A percentile compares a stretch with the other conserved stretches of the same genome.
phyloP scores from a whole-genome alignment of 2,329 filamentous ascomycete genomes.

The Penicillium janthinellum region DNA sequence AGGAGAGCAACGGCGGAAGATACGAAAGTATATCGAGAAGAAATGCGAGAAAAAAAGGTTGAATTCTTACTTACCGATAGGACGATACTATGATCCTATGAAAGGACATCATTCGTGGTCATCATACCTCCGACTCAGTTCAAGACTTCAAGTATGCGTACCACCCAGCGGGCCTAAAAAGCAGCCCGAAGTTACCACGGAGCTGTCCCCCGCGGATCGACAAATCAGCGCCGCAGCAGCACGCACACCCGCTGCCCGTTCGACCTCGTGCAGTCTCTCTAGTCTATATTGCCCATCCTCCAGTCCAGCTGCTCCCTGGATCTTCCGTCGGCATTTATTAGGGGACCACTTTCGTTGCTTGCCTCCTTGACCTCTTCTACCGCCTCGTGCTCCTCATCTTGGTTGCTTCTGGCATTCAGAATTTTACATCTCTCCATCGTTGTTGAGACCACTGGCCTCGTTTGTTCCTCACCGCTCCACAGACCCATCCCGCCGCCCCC shows the following conservation, averaged over 20 bases:
- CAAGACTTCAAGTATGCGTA: too few relatives aligned
- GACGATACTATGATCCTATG: not conserved
- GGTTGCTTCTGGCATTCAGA: not conserved
- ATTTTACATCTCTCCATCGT: not conserved
- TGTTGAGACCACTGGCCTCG: too few relatives aligned
- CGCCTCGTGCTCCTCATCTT: not conserved
- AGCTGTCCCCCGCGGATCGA: slow-evolving; percentile 18
- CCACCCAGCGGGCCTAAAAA: not conserved
- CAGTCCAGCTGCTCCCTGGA: not conserved
- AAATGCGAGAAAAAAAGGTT: not conserved
- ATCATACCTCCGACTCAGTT: too few relatives aligned
- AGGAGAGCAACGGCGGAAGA: not conserved
- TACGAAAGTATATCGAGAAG: not conserved
- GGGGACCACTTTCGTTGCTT: not conserved
- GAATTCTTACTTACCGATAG: not conserved
- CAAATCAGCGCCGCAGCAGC: slow-evolving; percentile 23
- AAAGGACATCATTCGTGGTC: too few relatives aligned
- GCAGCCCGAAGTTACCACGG: slow-evolving; percentile 7
- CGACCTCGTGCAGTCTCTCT: not conserved
- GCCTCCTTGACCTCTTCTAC: not conserved
- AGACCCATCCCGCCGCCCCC: not conserved
- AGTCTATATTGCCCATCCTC: too few relatives aligned
- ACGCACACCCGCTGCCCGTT: slow-evolving; percentile 22
- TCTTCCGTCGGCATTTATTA: not conserved
- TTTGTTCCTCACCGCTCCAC: slow-evolving; percentile 12